Percentiles rank a stretch among this genome's conserved stretches.
Conservation (phyloP, 1,139 yeast species). For the Suhomyces guaymorum region DNA sequence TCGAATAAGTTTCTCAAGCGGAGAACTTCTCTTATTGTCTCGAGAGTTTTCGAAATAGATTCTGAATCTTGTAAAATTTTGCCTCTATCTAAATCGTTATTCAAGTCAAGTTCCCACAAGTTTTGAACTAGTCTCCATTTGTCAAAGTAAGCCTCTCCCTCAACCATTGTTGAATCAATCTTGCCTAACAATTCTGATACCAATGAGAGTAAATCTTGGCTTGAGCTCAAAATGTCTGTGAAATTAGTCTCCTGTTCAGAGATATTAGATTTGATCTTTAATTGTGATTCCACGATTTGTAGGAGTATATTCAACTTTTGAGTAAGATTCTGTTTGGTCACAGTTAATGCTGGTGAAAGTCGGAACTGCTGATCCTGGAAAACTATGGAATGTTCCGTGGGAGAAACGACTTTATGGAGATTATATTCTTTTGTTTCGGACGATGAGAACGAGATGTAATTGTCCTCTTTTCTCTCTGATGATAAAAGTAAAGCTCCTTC, state of each 20-base stretch:
- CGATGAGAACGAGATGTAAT: too few relatives aligned
- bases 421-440: too few relatives aligned
- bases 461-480: too few relatives aligned
- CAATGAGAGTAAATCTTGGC: slow-evolving; percentile 1
- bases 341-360: slow-evolving; percentile 33
- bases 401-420: slow-evolving; percentile 21
- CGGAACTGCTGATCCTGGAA: slow-evolving; percentile 46
- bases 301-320: slow-evolving; percentile 9
- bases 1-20: slow-evolving; percentile 53
- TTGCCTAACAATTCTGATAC: slow-evolving; percentile 13
- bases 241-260: neutral
- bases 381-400: slow-evolving; percentile 41
- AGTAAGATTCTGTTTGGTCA: slow-evolving; percentile 20
- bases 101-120: slow-evolving; percentile 53
- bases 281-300: slow-evolving; percentile 14
- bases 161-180: slow-evolving; percentile 22
- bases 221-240: slow-evolving; percentile 1
- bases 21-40: slow-evolving; percentile 46
- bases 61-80: slow-evolving; percentile 28
- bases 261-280: slow-evolving; percentile 13
- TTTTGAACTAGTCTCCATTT: slow-evolving; percentile 61
- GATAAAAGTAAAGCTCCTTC: too few relatives aligned
- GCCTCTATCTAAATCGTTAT: slow-evolving; percentile 22
- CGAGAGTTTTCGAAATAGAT: slow-evolving; percentile 51
- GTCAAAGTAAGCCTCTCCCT: slow-evolving; percentile 37